Conservation (phyloP, 2,329 filamentous ascomycete genomes). For the Exophiala calicioides region DNA sequence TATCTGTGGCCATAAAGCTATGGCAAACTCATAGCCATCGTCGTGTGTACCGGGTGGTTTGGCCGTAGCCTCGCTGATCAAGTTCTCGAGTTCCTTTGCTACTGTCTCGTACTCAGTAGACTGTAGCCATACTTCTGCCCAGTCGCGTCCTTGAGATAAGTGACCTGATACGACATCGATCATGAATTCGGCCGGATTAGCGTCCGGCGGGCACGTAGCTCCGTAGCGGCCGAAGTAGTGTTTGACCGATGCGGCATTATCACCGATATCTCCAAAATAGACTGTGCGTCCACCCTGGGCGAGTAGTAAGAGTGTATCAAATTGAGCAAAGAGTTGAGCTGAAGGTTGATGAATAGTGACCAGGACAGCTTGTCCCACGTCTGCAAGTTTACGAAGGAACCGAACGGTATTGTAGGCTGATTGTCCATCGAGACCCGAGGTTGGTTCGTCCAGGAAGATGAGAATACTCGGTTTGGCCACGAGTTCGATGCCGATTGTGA, state of each 20-base stretch:
- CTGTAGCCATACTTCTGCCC: conserved; percentile 70
- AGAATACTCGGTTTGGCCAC: conserved; percentile 67
- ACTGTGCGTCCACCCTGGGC: conserved; percentile 69
- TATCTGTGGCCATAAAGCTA: conserved; percentile 63
- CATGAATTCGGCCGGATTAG: conserved; percentile 58
- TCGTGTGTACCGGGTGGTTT: conserved; percentile 47
- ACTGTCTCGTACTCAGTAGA: conserved; percentile 61
- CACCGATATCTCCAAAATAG: conserved; percentile 70
- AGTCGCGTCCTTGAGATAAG: conserved; percentile 58
- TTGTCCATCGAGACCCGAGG: conserved; percentile 67
- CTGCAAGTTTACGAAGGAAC: conserved; percentile 65
- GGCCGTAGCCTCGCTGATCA: conserved; percentile 52
- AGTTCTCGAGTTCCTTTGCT: conserved; percentile 63
- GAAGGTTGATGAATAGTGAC: conserved; percentile 72
- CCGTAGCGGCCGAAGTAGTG: conserved; percentile 68
- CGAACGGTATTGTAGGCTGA: conserved; percentile 66
- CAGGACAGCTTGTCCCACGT: conserved; percentile 66
- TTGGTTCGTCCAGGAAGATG: conserved; percentile 71
- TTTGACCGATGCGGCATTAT: conserved; percentile 63
- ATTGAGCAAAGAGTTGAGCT: conserved; percentile 66
- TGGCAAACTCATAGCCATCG: conserved; percentile 63
- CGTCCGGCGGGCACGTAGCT: conserved; percentile 61
- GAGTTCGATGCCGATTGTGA: conserved; percentile 72
- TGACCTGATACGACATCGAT: conserved; percentile 47
- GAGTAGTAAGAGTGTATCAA: conserved; percentile 68